A percentile compares a stretch with the other conserved stretches of the same genome.
phyloP scores from a whole-genome alignment of 1,284 basidiomycete species.

The Sporisorium scitamineum region DNA sequence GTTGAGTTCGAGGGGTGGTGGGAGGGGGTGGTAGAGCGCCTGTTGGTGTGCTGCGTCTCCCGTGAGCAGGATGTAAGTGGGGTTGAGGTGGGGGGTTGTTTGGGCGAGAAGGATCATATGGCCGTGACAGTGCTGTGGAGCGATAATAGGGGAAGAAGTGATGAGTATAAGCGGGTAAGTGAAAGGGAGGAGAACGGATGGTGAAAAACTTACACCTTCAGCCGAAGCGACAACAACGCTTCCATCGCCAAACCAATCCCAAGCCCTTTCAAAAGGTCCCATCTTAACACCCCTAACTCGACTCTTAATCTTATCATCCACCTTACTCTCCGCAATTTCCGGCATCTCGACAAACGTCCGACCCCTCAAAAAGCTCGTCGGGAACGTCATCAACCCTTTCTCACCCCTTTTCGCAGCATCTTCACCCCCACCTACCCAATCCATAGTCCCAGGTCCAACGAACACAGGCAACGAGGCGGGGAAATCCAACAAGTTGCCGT shows the following conservation, averaged over 20 bases:
- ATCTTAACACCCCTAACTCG: constrained; percentile 9
- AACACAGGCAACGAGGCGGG: constrained; percentile 20
- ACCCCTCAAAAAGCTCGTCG: constrained; percentile 16
- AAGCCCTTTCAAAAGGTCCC: constrained; percentile 26
- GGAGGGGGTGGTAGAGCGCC: constrained; percentile 28
- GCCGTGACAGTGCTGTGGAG: constrained; percentile 32
- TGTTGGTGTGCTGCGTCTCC: constrained; percentile 34
- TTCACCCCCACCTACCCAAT: constrained; percentile 33
- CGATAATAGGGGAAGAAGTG: no score
- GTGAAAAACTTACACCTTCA: constrained; percentile 18
- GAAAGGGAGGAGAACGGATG: background rate
- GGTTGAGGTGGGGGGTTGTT: background rate
- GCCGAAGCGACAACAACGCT: constrained; percentile 13
- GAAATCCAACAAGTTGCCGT: constrained; percentile 27
- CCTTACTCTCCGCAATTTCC: background rate
- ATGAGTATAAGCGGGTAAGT: background rate
- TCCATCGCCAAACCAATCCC: constrained; percentile 29
- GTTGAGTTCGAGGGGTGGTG: constrained; percentile 20
- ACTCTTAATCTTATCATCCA: background rate
- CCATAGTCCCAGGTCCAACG: constrained; percentile 20
- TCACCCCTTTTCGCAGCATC: constrained; percentile 18
- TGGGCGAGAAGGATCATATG: constrained; percentile 20
- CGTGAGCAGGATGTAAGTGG: constrained; percentile 16
- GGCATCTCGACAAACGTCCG: constrained; percentile 18
- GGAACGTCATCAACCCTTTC: constrained; percentile 19